A percentile compares a stretch with the other conserved stretches of the same genome.
Conservation (phyloP, 257 asterid species). For the Penstemon newberryi region DNA sequence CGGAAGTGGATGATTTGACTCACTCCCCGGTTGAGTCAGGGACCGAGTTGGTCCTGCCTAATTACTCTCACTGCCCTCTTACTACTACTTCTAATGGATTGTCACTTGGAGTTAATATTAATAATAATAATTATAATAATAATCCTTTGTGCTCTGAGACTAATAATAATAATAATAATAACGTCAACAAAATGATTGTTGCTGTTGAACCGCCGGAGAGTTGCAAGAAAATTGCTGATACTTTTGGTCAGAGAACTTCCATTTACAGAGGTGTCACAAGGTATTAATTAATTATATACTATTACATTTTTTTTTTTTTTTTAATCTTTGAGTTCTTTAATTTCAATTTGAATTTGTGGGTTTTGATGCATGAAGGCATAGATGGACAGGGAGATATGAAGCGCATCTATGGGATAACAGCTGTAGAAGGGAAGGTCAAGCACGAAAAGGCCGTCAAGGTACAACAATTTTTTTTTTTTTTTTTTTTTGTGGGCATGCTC, state of each 20-base stretch:
- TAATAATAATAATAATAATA: not conserved
- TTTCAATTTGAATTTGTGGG: not conserved
- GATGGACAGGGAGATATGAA: constrained; percentile 99
- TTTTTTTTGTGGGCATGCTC: constrained; percentile 21
- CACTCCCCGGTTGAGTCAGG: constrained; percentile 64
- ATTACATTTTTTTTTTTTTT: not conserved
- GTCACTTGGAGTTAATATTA: constrained; percentile 47
- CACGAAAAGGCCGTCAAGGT: constrained; percentile 99
- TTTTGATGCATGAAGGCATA: constrained; percentile 55
- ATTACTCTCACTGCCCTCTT: constrained; percentile 44
- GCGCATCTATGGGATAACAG: constrained; percentile 99
- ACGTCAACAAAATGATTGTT: constrained; percentile 39
- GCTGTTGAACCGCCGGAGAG: constrained; percentile 48
- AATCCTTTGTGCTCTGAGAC: constrained; percentile 28
- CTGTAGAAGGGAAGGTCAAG: constrained; percentile 98
- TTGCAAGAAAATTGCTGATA: constrained; percentile 70
- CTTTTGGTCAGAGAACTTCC: constrained; percentile 91
- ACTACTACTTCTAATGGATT: constrained; percentile 36
- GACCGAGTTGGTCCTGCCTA: constrained; percentile 44
- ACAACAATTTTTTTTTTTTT: constrained; percentile 20
- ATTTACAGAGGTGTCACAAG: constrained; percentile 96
- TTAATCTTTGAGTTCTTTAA: not conserved
- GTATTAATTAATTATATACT: constrained; percentile 28
- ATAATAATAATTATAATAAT: not conserved
- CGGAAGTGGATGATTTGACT: constrained; percentile 82